A percentile compares a stretch with the other conserved stretches of the same genome.
Evolutionary conservation across 2,329 filamentous ascomycete species (phyloP).

Genomic region (Huntiella decipiens): DNA sequence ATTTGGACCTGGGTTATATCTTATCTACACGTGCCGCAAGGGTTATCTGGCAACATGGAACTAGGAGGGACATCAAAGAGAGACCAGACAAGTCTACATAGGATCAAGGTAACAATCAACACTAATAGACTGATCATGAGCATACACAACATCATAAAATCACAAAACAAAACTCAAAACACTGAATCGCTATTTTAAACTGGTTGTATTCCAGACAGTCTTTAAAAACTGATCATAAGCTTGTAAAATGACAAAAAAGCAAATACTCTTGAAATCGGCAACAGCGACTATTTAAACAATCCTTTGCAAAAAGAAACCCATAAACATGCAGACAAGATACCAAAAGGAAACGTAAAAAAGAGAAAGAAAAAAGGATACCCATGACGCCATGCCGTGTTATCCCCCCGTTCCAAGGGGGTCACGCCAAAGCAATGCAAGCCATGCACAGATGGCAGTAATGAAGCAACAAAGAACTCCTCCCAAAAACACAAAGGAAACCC

Average conservation of each 20-base stretch:
- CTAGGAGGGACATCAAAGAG: too few species aligned
- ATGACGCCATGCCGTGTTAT: conserved; percentile 5
- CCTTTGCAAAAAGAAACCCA: conserved; percentile 3
- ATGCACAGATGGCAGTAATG: background rate
- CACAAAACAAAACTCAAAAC: too few species aligned
- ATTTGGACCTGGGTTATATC: background rate
- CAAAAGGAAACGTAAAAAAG: conserved; percentile 1
- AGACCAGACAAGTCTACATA: too few species aligned
- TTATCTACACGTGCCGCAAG: background rate
- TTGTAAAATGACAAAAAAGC: conserved; percentile 1
- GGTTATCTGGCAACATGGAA: background rate
- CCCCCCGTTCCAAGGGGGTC: background rate
- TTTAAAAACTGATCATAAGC: background rate
- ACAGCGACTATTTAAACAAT: conserved; percentile 6
- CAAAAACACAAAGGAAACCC: background rate
- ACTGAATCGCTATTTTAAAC: background rate
- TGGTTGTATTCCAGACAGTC: conserved; percentile 7
- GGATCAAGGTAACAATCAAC: too few species aligned
- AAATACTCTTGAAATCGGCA: conserved; percentile 5
- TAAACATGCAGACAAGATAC: background rate
- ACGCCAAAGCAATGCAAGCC: conserved; percentile 3
- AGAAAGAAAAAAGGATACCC: conserved; percentile 4
- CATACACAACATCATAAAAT: too few species aligned
- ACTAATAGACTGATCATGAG: too few species aligned
- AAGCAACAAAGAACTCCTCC: background rate